Conservation (phyloP, 805 yeast genomes). For the Wickerhamiella shivajii region DNA sequence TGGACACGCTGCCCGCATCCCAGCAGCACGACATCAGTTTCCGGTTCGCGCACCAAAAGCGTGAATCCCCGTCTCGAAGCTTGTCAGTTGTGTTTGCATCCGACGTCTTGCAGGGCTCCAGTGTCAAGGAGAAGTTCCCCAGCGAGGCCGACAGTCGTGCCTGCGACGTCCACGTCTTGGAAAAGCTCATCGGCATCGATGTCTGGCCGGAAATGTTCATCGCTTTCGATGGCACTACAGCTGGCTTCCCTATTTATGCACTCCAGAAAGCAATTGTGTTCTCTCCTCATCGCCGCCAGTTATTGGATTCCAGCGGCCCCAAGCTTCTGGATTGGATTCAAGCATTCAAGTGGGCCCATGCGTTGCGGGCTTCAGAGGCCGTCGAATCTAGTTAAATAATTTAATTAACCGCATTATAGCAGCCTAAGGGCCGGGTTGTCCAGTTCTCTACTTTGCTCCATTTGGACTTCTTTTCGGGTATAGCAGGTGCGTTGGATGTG, state of each 20-base stretch:
- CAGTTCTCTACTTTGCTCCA: conserved; percentile 13
- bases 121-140: no score
- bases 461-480: not conserved
- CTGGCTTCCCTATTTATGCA: conserved; percentile 8
- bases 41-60: no score
- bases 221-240: conserved; percentile 4
- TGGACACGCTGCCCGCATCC: not conserved
- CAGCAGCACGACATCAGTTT: conserved; percentile 2
- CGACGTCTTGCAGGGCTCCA: not conserved
- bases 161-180: not conserved
- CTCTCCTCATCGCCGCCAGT: conserved; percentile 8
- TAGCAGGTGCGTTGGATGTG: not conserved
- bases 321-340: conserved; percentile 7
- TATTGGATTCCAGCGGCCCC: not conserved
- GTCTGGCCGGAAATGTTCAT: conserved; percentile 8
- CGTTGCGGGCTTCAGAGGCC: no score
- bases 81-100: no score
- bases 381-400: no score
- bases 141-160: conserved; percentile 1
- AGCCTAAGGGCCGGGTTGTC: conserved; percentile 15
- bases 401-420: no score
- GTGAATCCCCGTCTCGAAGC: no score
- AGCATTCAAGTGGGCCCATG: conserved; percentile 7
- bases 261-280: conserved; percentile 3
- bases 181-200: not conserved